Evolutionary conservation across 2,329 filamentous ascomycete species (phyloP).

Genomic region (Amauroascus verrucosus): DNA sequence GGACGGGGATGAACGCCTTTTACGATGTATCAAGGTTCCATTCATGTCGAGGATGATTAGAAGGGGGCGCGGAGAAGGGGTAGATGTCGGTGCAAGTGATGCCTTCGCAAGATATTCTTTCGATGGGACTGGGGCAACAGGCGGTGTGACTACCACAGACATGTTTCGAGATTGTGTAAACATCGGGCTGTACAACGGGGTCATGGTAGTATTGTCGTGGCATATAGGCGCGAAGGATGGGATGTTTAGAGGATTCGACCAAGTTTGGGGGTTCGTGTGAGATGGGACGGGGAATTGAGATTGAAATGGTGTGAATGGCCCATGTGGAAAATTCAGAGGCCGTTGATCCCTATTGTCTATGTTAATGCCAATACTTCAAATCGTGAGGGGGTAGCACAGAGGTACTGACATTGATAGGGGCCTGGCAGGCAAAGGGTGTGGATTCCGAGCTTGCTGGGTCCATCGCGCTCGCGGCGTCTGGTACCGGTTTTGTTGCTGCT

Average conservation of each 20-base stretch:
- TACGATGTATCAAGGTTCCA: slow-evolving; percentile 73
- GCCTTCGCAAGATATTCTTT: slow-evolving; percentile 51
- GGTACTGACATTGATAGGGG: no score
- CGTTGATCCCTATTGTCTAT: neutral
- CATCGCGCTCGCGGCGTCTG: neutral
- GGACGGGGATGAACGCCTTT: slow-evolving; percentile 41
- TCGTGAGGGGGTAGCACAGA: neutral
- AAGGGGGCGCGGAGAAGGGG: slow-evolving; percentile 48
- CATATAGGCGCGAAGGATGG: slow-evolving; percentile 7
- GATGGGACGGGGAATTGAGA: neutral
- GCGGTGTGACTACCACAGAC: slow-evolving; percentile 10
- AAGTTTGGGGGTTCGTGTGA: neutral
- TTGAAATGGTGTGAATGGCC: neutral
- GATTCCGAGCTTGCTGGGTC: neutral
- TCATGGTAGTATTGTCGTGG: neutral
- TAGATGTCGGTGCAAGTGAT: slow-evolving; percentile 32
- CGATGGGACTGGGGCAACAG: slow-evolving; percentile 50
- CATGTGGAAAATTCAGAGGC: neutral
- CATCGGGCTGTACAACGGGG: neutral
- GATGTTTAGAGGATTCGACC: neutral
- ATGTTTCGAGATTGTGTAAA: neutral
- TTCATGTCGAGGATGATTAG: slow-evolving; percentile 88
- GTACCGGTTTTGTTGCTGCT: neutral
- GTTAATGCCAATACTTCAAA: no score
- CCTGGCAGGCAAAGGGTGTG: neutral